These are phyloP conservation scores for Cornus suecica DNA, from an alignment of 148 eudicot species.

Conservation along the genomic window DNA sequence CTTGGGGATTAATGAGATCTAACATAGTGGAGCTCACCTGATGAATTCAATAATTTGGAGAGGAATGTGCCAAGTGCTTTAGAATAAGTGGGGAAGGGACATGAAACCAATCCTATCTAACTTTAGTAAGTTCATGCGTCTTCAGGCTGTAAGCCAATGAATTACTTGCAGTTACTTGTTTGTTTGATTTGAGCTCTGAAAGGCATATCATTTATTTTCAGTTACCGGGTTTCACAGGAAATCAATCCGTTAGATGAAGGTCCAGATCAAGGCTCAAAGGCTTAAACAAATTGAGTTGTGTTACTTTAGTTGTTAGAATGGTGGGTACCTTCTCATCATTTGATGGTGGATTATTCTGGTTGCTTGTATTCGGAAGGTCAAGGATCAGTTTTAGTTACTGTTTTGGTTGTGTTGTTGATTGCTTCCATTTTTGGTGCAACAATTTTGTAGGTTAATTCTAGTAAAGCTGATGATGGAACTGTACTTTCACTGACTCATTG, in stretches of 20 bases:
- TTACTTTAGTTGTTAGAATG: neutral
- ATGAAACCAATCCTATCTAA: no score
- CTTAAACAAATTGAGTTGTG: neutral
- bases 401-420: neutral
- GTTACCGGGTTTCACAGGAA: neutral
- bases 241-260: neutral
- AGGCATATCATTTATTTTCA: no score
- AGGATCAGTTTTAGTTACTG: neutral
- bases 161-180: neutral
- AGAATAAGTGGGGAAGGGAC: no score
- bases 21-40: no score
- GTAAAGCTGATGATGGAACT: neutral
- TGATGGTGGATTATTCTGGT: neutral
- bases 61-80: no score
- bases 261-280: neutral
- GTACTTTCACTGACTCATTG: neutral
- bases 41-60: no score
- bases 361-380: neutral
- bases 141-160: no score
- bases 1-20: no score
- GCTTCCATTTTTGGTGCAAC: no score
- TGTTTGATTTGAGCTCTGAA: neutral
- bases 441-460: no score
- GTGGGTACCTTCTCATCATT: neutral
- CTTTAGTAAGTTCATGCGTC: no score